Conservation (phyloP, 176 grass and related monocot genomes). For the Ensete ventricosum region DNA sequence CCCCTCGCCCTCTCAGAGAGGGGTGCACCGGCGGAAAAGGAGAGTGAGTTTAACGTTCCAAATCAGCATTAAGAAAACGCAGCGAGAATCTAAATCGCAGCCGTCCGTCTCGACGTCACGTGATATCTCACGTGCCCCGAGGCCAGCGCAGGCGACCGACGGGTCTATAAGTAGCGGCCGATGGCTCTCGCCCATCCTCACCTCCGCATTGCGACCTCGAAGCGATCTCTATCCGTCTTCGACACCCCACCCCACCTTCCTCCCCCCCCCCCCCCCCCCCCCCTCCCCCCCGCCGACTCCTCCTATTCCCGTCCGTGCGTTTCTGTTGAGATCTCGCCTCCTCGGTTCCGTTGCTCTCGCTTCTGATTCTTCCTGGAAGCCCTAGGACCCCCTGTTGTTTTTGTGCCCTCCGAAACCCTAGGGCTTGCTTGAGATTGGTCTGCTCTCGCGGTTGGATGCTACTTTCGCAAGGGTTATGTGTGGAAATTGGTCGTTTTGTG, state of each 20-base stretch:
- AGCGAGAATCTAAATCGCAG: too few relatives aligned
- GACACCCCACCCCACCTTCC: not conserved
- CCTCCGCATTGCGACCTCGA: not conserved
- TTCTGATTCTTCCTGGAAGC: not conserved
- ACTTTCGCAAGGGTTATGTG: not conserved
- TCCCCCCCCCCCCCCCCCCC: too few relatives aligned
- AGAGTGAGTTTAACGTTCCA: too few relatives aligned
- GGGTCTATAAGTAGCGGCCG: too few relatives aligned
- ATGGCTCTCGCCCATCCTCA: not conserved
- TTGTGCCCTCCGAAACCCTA: not conserved
- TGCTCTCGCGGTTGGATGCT: not conserved
- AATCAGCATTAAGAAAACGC: too few relatives aligned
- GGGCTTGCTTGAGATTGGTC: not conserved
- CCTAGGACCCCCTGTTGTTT: not conserved
- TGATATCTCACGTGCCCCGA: too few relatives aligned
- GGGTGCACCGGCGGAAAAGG: too few relatives aligned
- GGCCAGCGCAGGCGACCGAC: too few relatives aligned
- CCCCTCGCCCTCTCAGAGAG: too few relatives aligned
- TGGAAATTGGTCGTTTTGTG: not conserved
- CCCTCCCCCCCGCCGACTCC: not conserved
- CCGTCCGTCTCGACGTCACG: too few relatives aligned
- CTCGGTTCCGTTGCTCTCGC: not conserved
- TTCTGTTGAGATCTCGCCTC: slow-evolving; percentile 5
- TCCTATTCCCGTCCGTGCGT: not conserved
- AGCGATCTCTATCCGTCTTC: not conserved